Evolutionary conservation across 1,139 yeast genomes (phyloP), one percentile per base, ranked within the genome.

Genomic region (Scheffersomyces segobiensis): DNA sequence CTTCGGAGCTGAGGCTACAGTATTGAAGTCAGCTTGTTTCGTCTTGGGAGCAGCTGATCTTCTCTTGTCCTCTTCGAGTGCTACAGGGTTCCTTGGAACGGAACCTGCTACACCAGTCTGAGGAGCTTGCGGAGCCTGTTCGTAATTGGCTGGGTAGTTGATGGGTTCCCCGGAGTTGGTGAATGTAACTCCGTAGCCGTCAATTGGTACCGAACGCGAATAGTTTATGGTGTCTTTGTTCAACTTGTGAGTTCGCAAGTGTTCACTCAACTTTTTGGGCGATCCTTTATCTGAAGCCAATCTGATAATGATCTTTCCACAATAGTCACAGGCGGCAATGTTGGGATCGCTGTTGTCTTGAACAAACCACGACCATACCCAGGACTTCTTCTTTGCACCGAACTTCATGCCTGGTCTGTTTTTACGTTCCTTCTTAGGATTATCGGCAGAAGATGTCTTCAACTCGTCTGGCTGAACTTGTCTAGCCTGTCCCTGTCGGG

Each of bases 301-400:
- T 53, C 88, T 69, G 39, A 75, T 73, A 52, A 85, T 79, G 17
- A 78, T 73, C 65, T 81, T 82, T 2, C 84, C 82, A 67, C 88
- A 85, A 59, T 68, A 75, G 61, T 83, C 86, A 69, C 88, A 85
- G 3, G 80, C 81, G 2, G 88, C 88, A 21, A 81, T 63, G 60
- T 84, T 83, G 54, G 81, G 78, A 64, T 85, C 82, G 21, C 63
- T 65, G 12, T 71, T 66, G 66, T 84, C 87, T 64, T 85, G 88
- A 19, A 75, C 75, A 63, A 85, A 85, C 87, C 88, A 85, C 46
- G 80, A 70, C 88, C 88, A 85, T 5, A 84, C 87, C 88, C 88
- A 84, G 48, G 85, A 82, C 64, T 80, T 80, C 74, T 84, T 84
- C 63, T 82, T 83, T 18, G 87, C 87, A 17, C 88, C 88, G 61